A percentile compares a stretch with the other conserved stretches of the same genome.
phyloP scores from a whole-genome alignment of 73 alveolate species.

The Stentor coeruleus region DNA sequence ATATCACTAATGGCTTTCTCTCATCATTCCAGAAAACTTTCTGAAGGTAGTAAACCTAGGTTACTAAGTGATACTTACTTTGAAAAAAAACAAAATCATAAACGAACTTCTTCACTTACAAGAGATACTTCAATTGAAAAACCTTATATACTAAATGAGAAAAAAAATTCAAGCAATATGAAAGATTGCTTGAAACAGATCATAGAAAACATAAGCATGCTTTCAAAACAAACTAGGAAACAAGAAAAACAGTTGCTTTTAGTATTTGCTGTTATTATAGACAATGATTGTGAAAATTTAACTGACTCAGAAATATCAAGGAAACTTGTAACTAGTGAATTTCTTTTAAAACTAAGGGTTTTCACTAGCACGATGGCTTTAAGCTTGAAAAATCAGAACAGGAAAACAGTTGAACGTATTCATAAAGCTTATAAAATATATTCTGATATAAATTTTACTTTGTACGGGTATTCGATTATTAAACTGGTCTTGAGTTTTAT shows the following conservation, averaged over 20 bases:
- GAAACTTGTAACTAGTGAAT: too few relatives aligned
- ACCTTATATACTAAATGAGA: too few relatives aligned
- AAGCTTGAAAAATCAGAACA: too few relatives aligned
- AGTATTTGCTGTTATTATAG: neutral
- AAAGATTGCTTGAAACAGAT: neutral
- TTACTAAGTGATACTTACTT: neutral
- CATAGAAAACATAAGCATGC: neutral
- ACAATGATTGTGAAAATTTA: neutral
- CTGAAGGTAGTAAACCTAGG: neutral
- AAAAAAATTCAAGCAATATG: too few relatives aligned
- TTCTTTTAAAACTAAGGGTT: too few relatives aligned
- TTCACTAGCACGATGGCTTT: too few relatives aligned
- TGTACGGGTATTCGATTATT: too few relatives aligned
- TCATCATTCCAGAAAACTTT: neutral
- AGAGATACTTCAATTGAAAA: neutral
- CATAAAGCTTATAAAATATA: too few relatives aligned
- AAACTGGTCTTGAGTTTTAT: neutral
- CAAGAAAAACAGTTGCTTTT: neutral
- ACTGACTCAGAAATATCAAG: neutral
- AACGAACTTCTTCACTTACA: neutral
- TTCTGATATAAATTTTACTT: too few relatives aligned
- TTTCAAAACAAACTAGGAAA: neutral
- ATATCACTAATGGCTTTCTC: too few relatives aligned
- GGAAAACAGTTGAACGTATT: too few relatives aligned
- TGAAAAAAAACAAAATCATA: neutral